phyloP scores from a whole-genome alignment of 129 eudicot genomes.

The Apium graveolens region DNA sequence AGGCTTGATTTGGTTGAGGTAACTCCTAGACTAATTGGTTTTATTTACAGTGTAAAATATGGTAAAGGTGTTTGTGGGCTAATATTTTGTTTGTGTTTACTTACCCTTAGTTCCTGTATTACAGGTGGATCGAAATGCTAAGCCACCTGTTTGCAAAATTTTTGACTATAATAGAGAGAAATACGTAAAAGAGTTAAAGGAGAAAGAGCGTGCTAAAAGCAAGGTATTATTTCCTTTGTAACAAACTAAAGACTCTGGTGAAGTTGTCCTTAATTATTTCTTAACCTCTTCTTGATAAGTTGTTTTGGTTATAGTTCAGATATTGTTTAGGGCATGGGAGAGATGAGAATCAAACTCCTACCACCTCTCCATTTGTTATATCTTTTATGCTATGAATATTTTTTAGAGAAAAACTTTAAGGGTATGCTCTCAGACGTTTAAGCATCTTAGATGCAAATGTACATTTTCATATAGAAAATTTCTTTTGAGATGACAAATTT shows the following conservation, averaged over 20 bases:
- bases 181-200: slow-evolving; percentile 35
- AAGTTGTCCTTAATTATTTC: background rate
- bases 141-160: slow-evolving; percentile 86
- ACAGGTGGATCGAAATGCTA: slow-evolving; percentile 56
- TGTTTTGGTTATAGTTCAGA: background rate
- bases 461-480: too few relatives aligned
- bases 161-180: slow-evolving; percentile 59
- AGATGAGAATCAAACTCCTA: background rate
- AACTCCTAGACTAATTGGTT: slow-evolving; percentile 11
- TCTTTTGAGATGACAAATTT: background rate
- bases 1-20: slow-evolving; percentile 72
- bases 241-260: background rate
- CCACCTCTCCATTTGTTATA: background rate
- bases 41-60: background rate
- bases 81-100: background rate
- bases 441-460: background rate
- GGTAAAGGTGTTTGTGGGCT: background rate
- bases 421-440: background rate
- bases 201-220: slow-evolving; percentile 51
- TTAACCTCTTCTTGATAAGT: background rate
- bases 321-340: background rate
- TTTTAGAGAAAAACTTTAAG: background rate
- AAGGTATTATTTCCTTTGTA: slow-evolving; percentile 29
- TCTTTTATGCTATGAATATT: too few relatives aligned
- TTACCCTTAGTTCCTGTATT: background rate